Evolutionary conservation across 495 filamentous ascomycete genomes (phyloP).

Genomic region (Oidiodendron maius): DNA sequence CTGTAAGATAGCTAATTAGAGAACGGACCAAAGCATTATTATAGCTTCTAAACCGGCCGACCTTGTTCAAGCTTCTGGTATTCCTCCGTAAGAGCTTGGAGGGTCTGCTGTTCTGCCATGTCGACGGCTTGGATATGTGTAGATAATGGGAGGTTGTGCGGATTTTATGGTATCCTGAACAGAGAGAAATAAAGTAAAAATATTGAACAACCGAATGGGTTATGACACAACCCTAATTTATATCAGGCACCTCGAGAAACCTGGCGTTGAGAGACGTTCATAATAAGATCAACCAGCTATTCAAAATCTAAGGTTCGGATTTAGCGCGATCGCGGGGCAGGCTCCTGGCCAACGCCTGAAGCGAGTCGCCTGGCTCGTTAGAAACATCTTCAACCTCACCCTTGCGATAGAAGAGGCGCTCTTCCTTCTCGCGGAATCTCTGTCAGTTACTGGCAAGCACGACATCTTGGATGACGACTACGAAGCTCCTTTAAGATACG

Average conservation of each 20-base stretch:
- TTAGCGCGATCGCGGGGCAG: slow-evolving; percentile 22
- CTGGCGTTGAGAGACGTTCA: too few relatives aligned
- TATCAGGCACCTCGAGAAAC: too few relatives aligned
- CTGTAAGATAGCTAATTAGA: too few relatives aligned
- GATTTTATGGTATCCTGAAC: too few relatives aligned
- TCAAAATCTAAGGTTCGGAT: slow-evolving; percentile 8
- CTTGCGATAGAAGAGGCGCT: slow-evolving; percentile 12
- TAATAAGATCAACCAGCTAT: too few relatives aligned
- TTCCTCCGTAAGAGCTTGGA: slow-evolving; percentile 81
- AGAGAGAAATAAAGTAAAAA: too few relatives aligned
- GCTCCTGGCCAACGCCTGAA: slow-evolving; percentile 8
- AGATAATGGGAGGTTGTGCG: neutral
- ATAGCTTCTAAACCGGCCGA: too few relatives aligned
- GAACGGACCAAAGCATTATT: too few relatives aligned
- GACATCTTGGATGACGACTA: neutral
- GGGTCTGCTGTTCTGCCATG: slow-evolving; percentile 48
- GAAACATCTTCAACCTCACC: slow-evolving; percentile 14
- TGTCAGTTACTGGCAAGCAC: neutral
- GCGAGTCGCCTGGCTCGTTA: slow-evolving; percentile 18
- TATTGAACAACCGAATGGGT: too few relatives aligned
- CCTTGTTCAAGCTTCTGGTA: slow-evolving; percentile 83
- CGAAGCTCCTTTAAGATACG: neutral
- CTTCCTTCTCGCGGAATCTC: neutral
- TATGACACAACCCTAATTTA: too few relatives aligned
- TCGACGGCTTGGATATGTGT: too few relatives aligned